Percentiles rank a stretch among this genome's conserved stretches.
Evolutionary conservation across 257 asterid genomes (phyloP).

Genomic region (Henckelia pumila): DNA sequence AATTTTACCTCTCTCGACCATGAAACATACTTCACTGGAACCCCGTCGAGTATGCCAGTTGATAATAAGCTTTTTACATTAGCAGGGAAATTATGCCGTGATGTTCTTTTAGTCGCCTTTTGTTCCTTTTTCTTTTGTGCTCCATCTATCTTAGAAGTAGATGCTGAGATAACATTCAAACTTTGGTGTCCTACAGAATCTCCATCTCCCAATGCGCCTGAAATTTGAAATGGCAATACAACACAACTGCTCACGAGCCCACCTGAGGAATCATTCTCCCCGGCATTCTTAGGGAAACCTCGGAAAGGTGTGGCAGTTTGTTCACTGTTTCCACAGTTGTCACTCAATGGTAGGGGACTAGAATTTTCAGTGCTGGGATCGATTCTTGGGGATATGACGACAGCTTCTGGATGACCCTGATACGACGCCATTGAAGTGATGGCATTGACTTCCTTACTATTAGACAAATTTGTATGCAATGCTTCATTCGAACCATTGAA

Average conservation of each 20-base stretch:
- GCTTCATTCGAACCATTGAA: slow-evolving; percentile 35
- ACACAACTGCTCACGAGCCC: slow-evolving; percentile 38
- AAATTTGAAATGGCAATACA: slow-evolving; percentile 33
- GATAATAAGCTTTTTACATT: slow-evolving; percentile 70
- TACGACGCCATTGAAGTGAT: slow-evolving; percentile 17
- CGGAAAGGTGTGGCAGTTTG: slow-evolving; percentile 54
- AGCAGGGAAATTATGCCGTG: slow-evolving; percentile 47
- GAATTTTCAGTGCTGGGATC: slow-evolving; percentile 37
- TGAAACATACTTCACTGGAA: slow-evolving; percentile 81
- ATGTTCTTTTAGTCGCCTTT: slow-evolving; percentile 41
- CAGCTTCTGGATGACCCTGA: slow-evolving; percentile 34
- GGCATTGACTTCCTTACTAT: slow-evolving; percentile 33
- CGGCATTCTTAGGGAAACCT: slow-evolving; percentile 38
- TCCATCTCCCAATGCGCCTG: slow-evolving; percentile 29
- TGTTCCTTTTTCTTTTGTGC: slow-evolving; percentile 42
- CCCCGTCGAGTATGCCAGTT: slow-evolving; percentile 86
- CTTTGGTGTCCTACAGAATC: slow-evolving; percentile 31
- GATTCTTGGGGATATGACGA: slow-evolving; percentile 30
- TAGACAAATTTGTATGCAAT: slow-evolving; percentile 29
- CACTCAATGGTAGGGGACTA: slow-evolving; percentile 40
- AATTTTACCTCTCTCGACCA: slow-evolving; percentile 79
- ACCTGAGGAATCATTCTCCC: slow-evolving; percentile 38
- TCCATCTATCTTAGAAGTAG: slow-evolving; percentile 35
- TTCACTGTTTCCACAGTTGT: slow-evolving; percentile 35
- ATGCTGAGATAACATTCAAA: slow-evolving; percentile 31